Conservation (phyloP, 257 asterid species). For the Apocynum venetum region DNA sequence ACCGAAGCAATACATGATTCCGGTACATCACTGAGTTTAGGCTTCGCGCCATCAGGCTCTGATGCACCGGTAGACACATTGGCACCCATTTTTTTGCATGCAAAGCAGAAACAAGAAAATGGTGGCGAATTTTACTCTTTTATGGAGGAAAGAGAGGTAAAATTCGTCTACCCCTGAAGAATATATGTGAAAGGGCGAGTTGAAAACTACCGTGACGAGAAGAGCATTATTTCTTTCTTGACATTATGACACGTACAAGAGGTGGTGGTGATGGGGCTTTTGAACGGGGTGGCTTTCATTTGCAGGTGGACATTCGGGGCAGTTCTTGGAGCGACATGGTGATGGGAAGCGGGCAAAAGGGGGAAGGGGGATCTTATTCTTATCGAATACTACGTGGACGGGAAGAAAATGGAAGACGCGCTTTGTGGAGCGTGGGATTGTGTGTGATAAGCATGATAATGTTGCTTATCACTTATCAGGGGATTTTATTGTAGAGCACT, state of each 20-base stretch:
- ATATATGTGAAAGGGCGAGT: neutral
- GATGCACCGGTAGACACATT: slow-evolving; percentile 34
- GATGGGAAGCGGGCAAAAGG: neutral
- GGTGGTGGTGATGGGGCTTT: neutral
- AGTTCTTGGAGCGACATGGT: neutral
- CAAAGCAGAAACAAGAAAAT: neutral
- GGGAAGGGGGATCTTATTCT: slow-evolving; percentile 12
- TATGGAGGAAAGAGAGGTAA: slow-evolving; percentile 10
- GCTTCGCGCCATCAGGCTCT: slow-evolving; percentile 29
- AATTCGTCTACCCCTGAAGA: neutral
- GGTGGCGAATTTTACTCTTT: neutral
- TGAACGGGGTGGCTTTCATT: neutral
- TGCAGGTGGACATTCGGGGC: slow-evolving; percentile 1
- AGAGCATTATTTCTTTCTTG: neutral
- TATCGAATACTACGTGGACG: slow-evolving; percentile 19
- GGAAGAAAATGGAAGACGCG: neutral
- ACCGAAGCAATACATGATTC: slow-evolving; percentile 71
- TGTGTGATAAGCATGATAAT: neutral
- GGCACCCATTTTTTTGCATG: slow-evolving; percentile 55
- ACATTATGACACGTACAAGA: neutral
- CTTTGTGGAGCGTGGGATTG: neutral
- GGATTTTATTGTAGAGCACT: neutral
- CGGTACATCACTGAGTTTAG: slow-evolving; percentile 71
- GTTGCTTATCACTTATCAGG: slow-evolving; percentile 18
- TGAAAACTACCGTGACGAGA: neutral